Percentiles rank a stretch among this genome's conserved stretches.
Evolutionary conservation across 2,329 filamentous ascomycete species (phyloP).

Genomic region (Colletotrichum aenigma): DNA sequence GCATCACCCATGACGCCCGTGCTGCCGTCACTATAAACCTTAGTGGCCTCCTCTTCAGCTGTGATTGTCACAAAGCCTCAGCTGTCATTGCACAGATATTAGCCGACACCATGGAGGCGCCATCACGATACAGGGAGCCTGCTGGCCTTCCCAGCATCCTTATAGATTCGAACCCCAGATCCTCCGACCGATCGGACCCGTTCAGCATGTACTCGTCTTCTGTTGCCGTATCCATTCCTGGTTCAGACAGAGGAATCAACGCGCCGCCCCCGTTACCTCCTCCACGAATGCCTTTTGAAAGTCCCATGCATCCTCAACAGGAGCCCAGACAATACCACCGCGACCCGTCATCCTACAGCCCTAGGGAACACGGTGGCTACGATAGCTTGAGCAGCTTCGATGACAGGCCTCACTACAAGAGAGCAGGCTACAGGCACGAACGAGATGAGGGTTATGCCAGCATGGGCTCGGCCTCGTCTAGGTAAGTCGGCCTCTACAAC

Average conservation of each 20-base stretch:
- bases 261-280: slow-evolving; percentile 52
- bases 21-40: slow-evolving; percentile 16
- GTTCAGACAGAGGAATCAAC: slow-evolving; percentile 30
- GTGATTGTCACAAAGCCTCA: neutral
- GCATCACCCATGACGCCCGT: slow-evolving; percentile 18
- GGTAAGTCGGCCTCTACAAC: neutral
- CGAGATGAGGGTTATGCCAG: slow-evolving; percentile 50
- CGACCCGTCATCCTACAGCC: slow-evolving; percentile 25
- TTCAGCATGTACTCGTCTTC: slow-evolving; percentile 33
- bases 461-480: slow-evolving; percentile 37
- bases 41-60: slow-evolving; percentile 13
- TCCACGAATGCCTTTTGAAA: slow-evolving; percentile 39
- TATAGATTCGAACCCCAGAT: slow-evolving; percentile 32
- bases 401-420: slow-evolving; percentile 36
- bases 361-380: slow-evolving; percentile 29
- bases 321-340: slow-evolving; percentile 34
- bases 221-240: slow-evolving; percentile 47
- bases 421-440: slow-evolving; percentile 27
- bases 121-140: slow-evolving; percentile 39
- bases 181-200: slow-evolving; percentile 32
- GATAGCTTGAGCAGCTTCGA: slow-evolving; percentile 43
- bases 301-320: slow-evolving; percentile 18
- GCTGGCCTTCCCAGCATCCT: slow-evolving; percentile 36
- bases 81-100: slow-evolving; percentile 9
- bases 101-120: slow-evolving; percentile 36